Evolutionary conservation across 148 eudicot genomes (phyloP), one percentile per base, ranked within the genome.

Genomic region (Polygonum aviculare): DNA sequence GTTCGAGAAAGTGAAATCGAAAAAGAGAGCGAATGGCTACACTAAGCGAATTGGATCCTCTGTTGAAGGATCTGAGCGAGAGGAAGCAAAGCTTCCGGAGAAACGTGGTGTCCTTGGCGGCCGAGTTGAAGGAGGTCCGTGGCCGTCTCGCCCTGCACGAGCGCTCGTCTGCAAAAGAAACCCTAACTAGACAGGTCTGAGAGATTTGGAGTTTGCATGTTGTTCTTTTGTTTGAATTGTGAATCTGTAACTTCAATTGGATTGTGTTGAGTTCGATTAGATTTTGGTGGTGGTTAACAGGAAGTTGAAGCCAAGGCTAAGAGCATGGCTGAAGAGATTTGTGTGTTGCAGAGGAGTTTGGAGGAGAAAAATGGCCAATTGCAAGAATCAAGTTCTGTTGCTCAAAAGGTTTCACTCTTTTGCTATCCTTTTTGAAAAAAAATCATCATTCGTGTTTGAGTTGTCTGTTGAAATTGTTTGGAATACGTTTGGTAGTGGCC

Each of bases 51-150:
- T 74, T 84, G 35, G 98, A 94, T 82, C 98, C 98, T 45, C 81
- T 94, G 82, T 78, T 94, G 84, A 90, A 85, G 81, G 98, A 94
- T 89, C 88, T 91, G 82, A 87, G 83, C 73, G 98, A 94, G 83
- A 89, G 81, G 81, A 92, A 92, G 78, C 90, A 90, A 78, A 90
- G 77, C 72, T 92, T 94, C 74, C 76, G 93, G 75, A 80, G 88
- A 39, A 90, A 88, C 79, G 97, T 94, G 73, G 97, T 94, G 85
- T 88, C 89, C 14, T 77, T 95, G 60, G 99, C 97, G 75, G 84
- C 89, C 47, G 97, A 95, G 86, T 88, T 95, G 69, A 92, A 92
- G 89, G 97, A 90, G 51, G 94, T 90, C 51, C 87, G 99, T 12
- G 63, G 76, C 74, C 91, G 97, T 2, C 88, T 95, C 19, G 83